Evolutionary conservation across 148 eudicot genomes (phyloP).

Genomic region (Fagopyrum homotropicum): DNA sequence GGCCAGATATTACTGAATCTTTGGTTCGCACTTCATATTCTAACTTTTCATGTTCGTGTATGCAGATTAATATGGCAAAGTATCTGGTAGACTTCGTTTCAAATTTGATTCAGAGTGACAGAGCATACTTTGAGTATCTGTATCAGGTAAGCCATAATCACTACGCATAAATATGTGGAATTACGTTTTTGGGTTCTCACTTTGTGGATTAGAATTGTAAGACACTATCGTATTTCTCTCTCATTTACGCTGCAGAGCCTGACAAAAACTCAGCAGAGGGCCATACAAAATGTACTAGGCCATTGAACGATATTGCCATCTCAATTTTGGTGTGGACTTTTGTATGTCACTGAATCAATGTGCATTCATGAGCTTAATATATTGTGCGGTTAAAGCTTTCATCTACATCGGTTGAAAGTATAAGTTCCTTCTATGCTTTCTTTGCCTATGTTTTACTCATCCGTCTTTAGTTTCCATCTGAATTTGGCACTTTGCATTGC

Average conservation of each 20-base stretch:
- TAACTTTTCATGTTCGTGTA: background rate
- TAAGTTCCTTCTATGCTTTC: conserved; percentile 5
- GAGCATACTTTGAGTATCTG: conserved; percentile 56
- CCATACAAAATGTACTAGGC: conserved; percentile 45
- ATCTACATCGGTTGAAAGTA: background rate
- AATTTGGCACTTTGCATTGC: background rate
- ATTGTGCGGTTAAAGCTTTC: background rate
- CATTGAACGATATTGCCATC: conserved; percentile 22
- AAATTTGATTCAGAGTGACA: conserved; percentile 61
- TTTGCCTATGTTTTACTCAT: background rate
- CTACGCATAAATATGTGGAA: background rate
- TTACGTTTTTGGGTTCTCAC: background rate
- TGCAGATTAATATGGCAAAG: conserved; percentile 78
- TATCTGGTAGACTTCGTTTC: conserved; percentile 59
- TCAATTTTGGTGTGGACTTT: background rate
- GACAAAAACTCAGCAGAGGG: conserved; percentile 57
- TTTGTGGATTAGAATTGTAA: background rate
- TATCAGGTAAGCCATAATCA: conserved; percentile 43
- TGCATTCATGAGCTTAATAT: background rate
- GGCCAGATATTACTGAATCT: background rate
- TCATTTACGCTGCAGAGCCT: conserved; percentile 47
- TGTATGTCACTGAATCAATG: background rate
- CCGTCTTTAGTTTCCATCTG: background rate
- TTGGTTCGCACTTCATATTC: conserved; percentile 7
- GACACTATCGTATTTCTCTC: background rate